Conservation (phyloP, 495 filamentous ascomycete genomes). For the Aspergillus nanangensis region DNA sequence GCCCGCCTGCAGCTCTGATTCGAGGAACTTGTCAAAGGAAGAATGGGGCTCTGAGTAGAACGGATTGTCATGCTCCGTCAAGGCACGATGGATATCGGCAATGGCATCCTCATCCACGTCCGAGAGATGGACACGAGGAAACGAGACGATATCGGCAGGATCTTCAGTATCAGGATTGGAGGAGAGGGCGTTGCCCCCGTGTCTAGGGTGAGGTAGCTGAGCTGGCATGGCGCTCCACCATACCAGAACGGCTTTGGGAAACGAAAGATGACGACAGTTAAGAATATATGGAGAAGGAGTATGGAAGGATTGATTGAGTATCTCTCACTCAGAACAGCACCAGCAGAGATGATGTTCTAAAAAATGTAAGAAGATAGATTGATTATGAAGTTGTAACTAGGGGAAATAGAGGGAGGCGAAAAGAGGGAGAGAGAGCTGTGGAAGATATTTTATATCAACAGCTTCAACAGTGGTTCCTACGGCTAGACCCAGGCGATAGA, state of each 20-base stretch:
- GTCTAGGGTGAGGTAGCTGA: constrained; percentile 23
- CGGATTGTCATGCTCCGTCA: constrained; percentile 20
- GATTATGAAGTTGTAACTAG: too few species aligned
- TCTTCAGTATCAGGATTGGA: constrained; percentile 14
- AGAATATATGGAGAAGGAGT: too few species aligned
- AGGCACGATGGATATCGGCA: constrained; percentile 29
- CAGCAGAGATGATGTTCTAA: too few species aligned
- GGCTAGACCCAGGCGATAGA: background rate
- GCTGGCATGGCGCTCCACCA: constrained; percentile 23
- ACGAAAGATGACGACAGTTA: background rate
- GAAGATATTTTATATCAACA: background rate
- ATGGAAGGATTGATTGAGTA: too few species aligned
- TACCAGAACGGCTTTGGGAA: background rate
- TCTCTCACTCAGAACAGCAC: too few species aligned
- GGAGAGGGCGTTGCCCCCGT: constrained; percentile 18
- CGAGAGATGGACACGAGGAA: constrained; percentile 27
- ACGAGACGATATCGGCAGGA: constrained; percentile 12
- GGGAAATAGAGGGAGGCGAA: too few species aligned
- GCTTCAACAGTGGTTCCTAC: background rate
- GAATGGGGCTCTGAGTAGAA: constrained; percentile 31
- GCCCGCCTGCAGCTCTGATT: constrained; percentile 26
- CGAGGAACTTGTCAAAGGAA: constrained; percentile 34
- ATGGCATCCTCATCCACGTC: constrained; percentile 31
- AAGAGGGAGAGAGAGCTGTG: background rate
- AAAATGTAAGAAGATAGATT: too few species aligned